Conservation (phyloP, 2,329 filamentous ascomycete genomes). For the Arthrobotrys iridis region DNA sequence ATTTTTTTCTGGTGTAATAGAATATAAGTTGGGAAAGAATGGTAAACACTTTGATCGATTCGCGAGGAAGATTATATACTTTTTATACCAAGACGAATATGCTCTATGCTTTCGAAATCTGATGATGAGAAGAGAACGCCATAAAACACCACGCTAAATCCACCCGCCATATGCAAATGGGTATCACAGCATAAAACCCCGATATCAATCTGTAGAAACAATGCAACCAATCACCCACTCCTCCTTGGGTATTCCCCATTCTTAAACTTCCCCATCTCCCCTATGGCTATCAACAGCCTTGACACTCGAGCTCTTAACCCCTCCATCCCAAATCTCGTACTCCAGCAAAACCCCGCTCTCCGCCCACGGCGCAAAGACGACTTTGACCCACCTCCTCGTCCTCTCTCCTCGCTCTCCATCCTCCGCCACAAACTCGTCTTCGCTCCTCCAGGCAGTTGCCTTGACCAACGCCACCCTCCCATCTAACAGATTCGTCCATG, state of each 20-base stretch:
- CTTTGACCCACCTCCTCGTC: conserved; percentile 80
- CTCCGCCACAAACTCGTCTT: conserved; percentile 62
- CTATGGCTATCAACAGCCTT: background rate
- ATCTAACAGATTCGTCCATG: conserved; percentile 59
- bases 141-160: conserved; percentile 43
- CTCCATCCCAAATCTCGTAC: conserved; percentile 79
- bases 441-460: conserved; percentile 47
- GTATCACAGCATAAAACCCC: conserved; percentile 6
- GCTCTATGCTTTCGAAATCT: too few species aligned
- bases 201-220: conserved; percentile 1
- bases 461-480: conserved; percentile 59
- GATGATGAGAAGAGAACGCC: background rate
- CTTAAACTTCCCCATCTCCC: background rate
- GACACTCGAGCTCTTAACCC: conserved; percentile 60
- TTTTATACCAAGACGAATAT: too few species aligned
- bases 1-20: conserved; percentile 9
- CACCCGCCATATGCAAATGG: conserved; percentile 20
- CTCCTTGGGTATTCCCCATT: background rate
- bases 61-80: too few species aligned
- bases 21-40: too few species aligned
- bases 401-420: conserved; percentile 61
- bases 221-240: background rate
- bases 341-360: conserved; percentile 69
- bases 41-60: too few species aligned
- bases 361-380: conserved; percentile 87